Conservation (phyloP, 1,284 basidiomycete species). For the Papiliotrema nemorosa region DNA sequence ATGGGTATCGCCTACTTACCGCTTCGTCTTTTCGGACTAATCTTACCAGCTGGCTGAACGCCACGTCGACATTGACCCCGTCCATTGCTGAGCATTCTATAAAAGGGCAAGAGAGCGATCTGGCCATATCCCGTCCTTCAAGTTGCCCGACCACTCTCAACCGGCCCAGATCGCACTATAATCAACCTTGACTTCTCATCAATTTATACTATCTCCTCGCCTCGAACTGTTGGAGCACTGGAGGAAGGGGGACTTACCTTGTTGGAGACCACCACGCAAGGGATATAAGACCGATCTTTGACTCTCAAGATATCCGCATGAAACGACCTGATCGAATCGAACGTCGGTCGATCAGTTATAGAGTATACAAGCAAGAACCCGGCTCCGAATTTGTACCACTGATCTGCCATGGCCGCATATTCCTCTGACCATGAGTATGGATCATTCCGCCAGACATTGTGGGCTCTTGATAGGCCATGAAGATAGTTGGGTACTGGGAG, state of each 20-base stretch:
- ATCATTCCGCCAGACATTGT: neutral
- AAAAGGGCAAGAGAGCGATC: slow-evolving; percentile 53
- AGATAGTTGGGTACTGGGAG: neutral
- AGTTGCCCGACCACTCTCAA: slow-evolving; percentile 52
- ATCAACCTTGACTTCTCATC: neutral
- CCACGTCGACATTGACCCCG: slow-evolving; percentile 57
- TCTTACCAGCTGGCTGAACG: slow-evolving; percentile 55
- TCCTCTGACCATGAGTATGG: too few species aligned
- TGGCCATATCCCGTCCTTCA: slow-evolving; percentile 55
- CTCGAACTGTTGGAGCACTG: neutral
- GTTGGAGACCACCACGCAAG: slow-evolving; percentile 55
- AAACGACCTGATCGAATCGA: slow-evolving; percentile 54
- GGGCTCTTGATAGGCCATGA: too few species aligned
- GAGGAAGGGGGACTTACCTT: slow-evolving; percentile 20
- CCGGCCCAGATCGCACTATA: slow-evolving; percentile 54
- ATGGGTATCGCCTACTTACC: slow-evolving; percentile 31
- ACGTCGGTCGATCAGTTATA: slow-evolving; percentile 56
- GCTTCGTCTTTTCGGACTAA: slow-evolving; percentile 55
- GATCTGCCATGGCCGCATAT: slow-evolving; percentile 55
- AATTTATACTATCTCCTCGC: too few species aligned
- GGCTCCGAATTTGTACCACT: slow-evolving; percentile 58
- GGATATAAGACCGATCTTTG: slow-evolving; percentile 56
- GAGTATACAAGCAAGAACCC: slow-evolving; percentile 58
- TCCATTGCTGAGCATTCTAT: slow-evolving; percentile 58
- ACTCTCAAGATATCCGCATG: slow-evolving; percentile 54